A percentile compares a stretch with the other conserved stretches of the same genome.
Conservation (phyloP, 2,329 filamentous ascomycete species). For the Pseudocercospora musae region DNA sequence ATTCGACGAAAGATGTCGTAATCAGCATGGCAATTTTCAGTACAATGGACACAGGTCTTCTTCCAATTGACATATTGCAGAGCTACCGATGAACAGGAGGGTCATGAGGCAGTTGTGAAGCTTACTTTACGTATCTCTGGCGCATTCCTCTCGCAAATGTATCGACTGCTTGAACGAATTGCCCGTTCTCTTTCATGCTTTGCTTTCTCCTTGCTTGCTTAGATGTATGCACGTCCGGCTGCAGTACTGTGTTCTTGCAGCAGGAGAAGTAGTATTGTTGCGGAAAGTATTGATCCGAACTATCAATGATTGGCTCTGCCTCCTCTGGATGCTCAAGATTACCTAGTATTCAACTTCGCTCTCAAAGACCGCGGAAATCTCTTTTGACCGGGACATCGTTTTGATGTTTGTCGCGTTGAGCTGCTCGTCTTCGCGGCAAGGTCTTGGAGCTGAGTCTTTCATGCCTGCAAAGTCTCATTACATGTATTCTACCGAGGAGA, state of each 20-base stretch:
- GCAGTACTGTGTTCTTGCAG: slow-evolving; percentile 30
- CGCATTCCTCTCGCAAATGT: not conserved
- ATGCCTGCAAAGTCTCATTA: not conserved
- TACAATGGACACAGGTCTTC: too few species aligned
- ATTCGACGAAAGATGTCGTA: not conserved
- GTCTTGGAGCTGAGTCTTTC: not conserved
- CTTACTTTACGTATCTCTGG: not conserved
- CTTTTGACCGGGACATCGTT: slow-evolving; percentile 29
- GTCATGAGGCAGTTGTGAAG: not conserved
- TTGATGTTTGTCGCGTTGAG: slow-evolving; percentile 24
- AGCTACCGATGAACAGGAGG: too few species aligned
- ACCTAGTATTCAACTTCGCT: slow-evolving; percentile 25
- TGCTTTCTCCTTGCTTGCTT: not conserved
- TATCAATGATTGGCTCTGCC: slow-evolving; percentile 28
- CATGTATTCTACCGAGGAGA: too few species aligned
- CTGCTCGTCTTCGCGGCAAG: slow-evolving; percentile 8
- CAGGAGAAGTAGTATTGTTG: slow-evolving; percentile 27
- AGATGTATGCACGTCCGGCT: slow-evolving; percentile 14
- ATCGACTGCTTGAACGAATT: not conserved
- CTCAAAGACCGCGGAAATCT: slow-evolving; percentile 30
- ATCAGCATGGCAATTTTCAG: not conserved
- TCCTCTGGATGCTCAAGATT: slow-evolving; percentile 23
- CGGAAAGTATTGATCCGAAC: slow-evolving; percentile 27
- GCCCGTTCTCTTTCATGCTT: not conserved
- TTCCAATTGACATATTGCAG: not conserved